Evolutionary conservation across 2,329 filamentous ascomycete genomes (phyloP), one percentile per base, ranked within the genome.

Genomic region (Penicillium vulpinum): DNA sequence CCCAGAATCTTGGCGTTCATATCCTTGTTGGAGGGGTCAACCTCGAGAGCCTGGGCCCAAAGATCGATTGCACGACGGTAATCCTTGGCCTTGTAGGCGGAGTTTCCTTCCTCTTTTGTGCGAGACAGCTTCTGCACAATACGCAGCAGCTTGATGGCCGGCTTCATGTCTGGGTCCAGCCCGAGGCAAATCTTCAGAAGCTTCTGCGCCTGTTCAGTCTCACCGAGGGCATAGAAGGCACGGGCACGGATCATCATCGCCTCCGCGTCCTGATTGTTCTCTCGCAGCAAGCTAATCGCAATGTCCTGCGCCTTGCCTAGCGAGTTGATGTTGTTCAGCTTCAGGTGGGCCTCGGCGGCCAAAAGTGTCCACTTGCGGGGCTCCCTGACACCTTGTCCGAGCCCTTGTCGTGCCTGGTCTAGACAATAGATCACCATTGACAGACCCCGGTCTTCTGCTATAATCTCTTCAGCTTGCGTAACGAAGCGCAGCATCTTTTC

Each of bases 1-100:
- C 96, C 92, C 49, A 96, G 83, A 47, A 97, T 85, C 81, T 97
- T 97, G 21, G 93, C 89, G 76, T 97, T 97, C 67, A 90, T 96
- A 68, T 90, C 88, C 77, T 90, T 91, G 82, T 97, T 97, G 53
- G 82, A 73, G 0, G 92, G 89, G 74, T 99, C 94, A 46, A 99
- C 85, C 46, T 88, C 86, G 33, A 99, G 80, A 43, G 93, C 93
- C 60, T 88, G 80, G 3, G 87, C 87, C 77, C 97, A 99, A 66
- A 91, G 88, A 55, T 92, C 86, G 55, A 96, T 87, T 28, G 94
- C 94, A 51, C 86, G 80, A 70, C 90, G 86, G 78, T 88, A 94
- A 57, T 87, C 85, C 59, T 89, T 89, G 52, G 87, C 84, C 80
- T 97, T 97, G 84, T 95, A 99, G 22, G 92, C 88, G 6, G 80